phyloP scores from a whole-genome alignment of 208 protist genomes.

The Wallacemonas rigidus region DNA sequence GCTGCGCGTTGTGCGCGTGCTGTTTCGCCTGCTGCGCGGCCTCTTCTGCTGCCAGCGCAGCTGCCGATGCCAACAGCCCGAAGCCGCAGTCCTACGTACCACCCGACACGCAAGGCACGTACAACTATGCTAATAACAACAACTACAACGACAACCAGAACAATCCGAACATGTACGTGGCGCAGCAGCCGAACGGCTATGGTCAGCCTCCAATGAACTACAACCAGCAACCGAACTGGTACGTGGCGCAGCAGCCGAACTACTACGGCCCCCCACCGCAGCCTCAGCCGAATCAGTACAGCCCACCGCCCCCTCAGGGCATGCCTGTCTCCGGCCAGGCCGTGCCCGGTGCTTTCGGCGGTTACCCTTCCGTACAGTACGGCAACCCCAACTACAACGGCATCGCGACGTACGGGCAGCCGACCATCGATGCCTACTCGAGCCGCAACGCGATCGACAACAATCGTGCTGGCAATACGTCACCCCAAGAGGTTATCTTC shows the following conservation, averaged over 20 bases:
- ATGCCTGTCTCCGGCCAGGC: no score
- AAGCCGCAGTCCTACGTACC: conserved; percentile 13
- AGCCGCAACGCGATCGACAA: neutral
- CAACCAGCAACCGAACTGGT: neutral
- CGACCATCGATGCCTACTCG: neutral
- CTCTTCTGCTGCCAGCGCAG: conserved; percentile 2
- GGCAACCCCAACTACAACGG: neutral
- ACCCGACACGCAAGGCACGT: conserved; percentile 5
- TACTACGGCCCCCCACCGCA: neutral
- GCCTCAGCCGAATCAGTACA: no score
- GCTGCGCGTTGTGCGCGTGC: conserved; percentile 12
- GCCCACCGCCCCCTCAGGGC: no score
- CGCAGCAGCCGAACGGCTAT: conserved; percentile 4
- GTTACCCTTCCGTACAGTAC: neutral
- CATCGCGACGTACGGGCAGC: neutral
- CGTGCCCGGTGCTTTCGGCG: no score
- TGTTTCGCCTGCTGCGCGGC: conserved; percentile 13
- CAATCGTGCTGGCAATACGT: neutral
- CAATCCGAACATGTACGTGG: neutral
- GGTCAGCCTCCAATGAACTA: neutral
- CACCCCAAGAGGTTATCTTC: conserved; percentile 5
- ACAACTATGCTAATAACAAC: neutral
- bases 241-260: neutral
- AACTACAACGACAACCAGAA: conserved; percentile 3
- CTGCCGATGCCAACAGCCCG: neutral